phyloP scores from a whole-genome alignment of 1,284 basidiomycete genomes.

The Ceratobasidium sp. region DNA sequence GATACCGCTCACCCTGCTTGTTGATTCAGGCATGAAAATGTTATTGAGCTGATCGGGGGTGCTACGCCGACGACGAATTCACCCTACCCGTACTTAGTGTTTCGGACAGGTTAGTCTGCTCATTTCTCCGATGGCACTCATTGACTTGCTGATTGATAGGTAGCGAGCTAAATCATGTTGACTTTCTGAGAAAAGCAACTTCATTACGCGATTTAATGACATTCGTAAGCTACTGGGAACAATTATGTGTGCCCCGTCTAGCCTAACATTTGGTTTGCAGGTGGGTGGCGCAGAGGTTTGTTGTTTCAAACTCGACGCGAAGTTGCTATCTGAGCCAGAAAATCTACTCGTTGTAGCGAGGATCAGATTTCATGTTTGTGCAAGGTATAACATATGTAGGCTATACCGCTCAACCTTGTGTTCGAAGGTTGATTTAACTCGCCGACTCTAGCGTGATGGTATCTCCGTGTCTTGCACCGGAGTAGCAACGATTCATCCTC shows the following conservation, averaged over 20 bases:
- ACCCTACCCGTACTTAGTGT: background rate
- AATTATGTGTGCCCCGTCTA: background rate
- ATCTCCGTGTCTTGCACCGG: constrained; percentile 5
- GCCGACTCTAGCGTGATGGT: background rate
- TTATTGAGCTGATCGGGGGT: background rate
- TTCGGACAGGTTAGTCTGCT: constrained; percentile 1
- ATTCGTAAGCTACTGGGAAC: background rate
- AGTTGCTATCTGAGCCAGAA: background rate
- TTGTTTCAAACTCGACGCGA: background rate
- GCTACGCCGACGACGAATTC: background rate
- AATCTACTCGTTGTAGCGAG: background rate
- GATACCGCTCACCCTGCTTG: background rate
- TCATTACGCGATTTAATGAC: background rate
- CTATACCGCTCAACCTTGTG: too few relatives aligned
- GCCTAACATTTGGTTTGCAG: background rate
- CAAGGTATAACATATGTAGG: constrained; percentile 2
- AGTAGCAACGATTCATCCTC: constrained; percentile 16
- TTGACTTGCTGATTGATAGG: background rate
- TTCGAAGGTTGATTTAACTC: background rate
- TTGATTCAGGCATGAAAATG: constrained; percentile 4
- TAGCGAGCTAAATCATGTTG: background rate
- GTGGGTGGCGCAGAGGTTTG: background rate
- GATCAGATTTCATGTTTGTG: background rate
- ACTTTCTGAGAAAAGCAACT: background rate
- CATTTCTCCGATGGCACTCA: too few relatives aligned